A percentile compares a stretch with the other conserved stretches of the same genome.
phyloP scores from a whole-genome alignment of 371 early-diverging fungal genomes.

The Amoeboaphelidium occidentale region DNA sequence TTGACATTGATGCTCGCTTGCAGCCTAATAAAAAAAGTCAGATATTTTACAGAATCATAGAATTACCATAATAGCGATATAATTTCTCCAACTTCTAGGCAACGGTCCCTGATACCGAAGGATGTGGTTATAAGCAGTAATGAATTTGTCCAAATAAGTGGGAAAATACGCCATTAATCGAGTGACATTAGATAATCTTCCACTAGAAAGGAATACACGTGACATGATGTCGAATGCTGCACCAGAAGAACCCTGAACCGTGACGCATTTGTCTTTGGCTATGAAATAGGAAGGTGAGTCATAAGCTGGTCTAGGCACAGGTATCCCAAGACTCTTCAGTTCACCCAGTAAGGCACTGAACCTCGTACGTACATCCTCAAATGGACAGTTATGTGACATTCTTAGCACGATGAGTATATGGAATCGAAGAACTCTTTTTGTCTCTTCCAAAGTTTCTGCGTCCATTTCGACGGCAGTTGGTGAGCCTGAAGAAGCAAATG shows the following conservation, averaged over 20 bases:
- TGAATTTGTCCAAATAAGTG: slow-evolving; percentile 27
- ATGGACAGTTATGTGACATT: slow-evolving; percentile 26
- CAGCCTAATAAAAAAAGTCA: slow-evolving; percentile 21
- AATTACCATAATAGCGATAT: slow-evolving; percentile 28
- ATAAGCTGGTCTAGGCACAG: slow-evolving; percentile 24
- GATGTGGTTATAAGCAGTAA: slow-evolving; percentile 15
- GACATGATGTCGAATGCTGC: neutral
- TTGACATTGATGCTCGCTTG: slow-evolving; percentile 31
- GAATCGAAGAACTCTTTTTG: slow-evolving; percentile 8
- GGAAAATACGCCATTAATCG: slow-evolving; percentile 35
- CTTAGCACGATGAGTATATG: slow-evolving; percentile 26
- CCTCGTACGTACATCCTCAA: slow-evolving; percentile 25
- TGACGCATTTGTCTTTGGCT: slow-evolving; percentile 16
- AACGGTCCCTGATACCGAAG: slow-evolving; percentile 24
- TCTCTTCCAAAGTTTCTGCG: slow-evolving; percentile 5
- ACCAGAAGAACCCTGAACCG: slow-evolving; percentile 8
- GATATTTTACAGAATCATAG: neutral
- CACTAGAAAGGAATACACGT: slow-evolving; percentile 20
- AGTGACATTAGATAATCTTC: slow-evolving; percentile 23
- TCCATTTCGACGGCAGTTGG: slow-evolving; percentile 2
- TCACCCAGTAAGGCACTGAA: slow-evolving; percentile 18
- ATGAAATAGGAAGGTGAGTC: slow-evolving; percentile 33
- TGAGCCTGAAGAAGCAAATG: slow-evolving; percentile 9
- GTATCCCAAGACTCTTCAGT: slow-evolving; percentile 17
- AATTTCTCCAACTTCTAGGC: slow-evolving; percentile 26